Evolutionary conservation across 495 filamentous ascomycete genomes (phyloP).

Genomic region (Penicillium paradoxum): DNA sequence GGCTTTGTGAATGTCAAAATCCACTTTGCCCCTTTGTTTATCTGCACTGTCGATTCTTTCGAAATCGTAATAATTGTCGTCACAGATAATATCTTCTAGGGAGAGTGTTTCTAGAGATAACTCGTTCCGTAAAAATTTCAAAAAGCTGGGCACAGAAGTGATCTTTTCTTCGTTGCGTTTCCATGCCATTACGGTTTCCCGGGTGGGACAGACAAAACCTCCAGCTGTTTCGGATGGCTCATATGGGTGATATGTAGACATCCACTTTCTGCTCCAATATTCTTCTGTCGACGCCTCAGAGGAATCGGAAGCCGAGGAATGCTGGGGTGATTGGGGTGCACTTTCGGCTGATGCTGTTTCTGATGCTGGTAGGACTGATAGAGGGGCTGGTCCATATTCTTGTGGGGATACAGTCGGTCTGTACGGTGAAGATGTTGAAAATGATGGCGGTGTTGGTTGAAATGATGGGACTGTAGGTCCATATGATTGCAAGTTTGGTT

Average conservation of each 20-base stretch:
- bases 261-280: conserved; percentile 9
- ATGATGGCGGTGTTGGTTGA: background rate
- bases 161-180: conserved; percentile 11
- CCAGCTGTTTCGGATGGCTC: conserved; percentile 1
- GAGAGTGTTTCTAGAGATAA: conserved; percentile 12
- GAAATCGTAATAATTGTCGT: conserved; percentile 15
- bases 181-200: conserved; percentile 9
- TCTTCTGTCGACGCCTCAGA: conserved; percentile 8
- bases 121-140: conserved; percentile 10
- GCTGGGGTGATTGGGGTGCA: conserved; percentile 2
- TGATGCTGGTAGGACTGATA: background rate
- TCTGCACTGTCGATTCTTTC: conserved; percentile 1
- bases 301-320: conserved; percentile 9
- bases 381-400: conserved; percentile 2
- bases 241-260: conserved; percentile 8
- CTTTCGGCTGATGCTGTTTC: conserved; percentile 4
- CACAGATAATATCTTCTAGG: conserved; percentile 14
- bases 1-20: conserved; percentile 10
- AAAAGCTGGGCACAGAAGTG: conserved; percentile 12
- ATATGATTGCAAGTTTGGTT: too few relatives aligned
- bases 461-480: too few relatives aligned
- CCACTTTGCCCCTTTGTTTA: conserved; percentile 5
- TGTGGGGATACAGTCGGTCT: background rate
- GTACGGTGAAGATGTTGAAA: background rate
- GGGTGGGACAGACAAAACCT: conserved; percentile 3